Conservation (phyloP, 345 rosid species). For the Pistacia vera region DNA sequence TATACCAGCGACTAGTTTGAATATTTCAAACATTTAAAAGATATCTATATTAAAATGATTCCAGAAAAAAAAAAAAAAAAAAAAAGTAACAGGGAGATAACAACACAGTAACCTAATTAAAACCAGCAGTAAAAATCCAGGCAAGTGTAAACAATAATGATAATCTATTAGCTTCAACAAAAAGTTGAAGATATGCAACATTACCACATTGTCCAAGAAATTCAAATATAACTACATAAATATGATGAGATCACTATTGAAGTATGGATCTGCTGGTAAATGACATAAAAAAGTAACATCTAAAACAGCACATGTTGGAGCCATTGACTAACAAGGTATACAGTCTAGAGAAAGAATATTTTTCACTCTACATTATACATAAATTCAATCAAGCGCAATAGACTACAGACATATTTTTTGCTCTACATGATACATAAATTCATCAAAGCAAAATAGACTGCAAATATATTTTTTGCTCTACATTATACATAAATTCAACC, state of each 20-base stretch:
- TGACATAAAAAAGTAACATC: not conserved
- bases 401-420: no score
- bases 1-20: not conserved
- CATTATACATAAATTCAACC: not conserved
- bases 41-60: not conserved
- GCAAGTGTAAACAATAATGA: not conserved
- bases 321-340: not conserved
- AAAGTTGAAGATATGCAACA: not conserved
- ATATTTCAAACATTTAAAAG: not conserved
- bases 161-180: not conserved
- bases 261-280: not conserved
- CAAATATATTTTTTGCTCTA: not conserved
- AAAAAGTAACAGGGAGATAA: not conserved
- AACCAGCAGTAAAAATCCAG: slow-evolving; percentile 6
- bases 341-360: not conserved
- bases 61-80: not conserved
- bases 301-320: not conserved
- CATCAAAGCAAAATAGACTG: no score
- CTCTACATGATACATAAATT: no score
- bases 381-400: no score
- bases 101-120: not conserved
- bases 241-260: not conserved
- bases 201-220: not conserved
- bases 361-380: not conserved
- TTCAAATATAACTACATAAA: not conserved